Base-by-base conservation (phyloP, 2,329 filamentous ascomycete genomes). In the Neocatenulostroma microsporum region DNA sequence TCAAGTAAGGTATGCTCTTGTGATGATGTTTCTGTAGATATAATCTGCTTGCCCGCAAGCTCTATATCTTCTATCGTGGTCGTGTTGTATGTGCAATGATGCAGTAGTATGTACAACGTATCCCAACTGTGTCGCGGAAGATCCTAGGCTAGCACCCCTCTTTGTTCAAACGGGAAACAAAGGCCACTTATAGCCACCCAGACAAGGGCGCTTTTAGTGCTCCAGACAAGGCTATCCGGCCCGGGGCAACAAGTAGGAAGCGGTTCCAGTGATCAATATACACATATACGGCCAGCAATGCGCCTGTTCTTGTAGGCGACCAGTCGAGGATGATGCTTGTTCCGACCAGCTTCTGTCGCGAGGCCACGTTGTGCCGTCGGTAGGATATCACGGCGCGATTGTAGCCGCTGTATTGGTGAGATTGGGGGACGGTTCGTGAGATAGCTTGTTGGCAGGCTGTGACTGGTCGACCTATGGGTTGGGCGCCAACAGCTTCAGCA, bases 1-100 rank as follows among this genome's bases (percentile, higher is more conserved):
- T 31, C 15, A 5, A n/a, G 18, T 24, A n/a, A n/a, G n/a, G n/a
- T 5, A 31, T 31, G 29, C 29, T 31, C 14, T 26, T 17, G 30
- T 34, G 15, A 17, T 30, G 10, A 11, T 26, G 25, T 7, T 36
- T 11, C 5, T 25, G 18, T 30, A 6, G 18, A 9, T 24, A 25
- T 8, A 3, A 13, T 33, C 5, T 3, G 37, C 37, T 39, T 17
- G 37, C 37, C 37, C 14, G 37, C 37, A 40, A 40, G 37, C 37
- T 38, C 12, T 27, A n/a, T 33, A 29, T 32, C 12, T n/a, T 31
- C 11, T 28, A 18, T 34, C 10, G 10, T 26, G 5, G n/a, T 15
- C 28, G 21, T 19, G 24, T 6, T 19, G 24, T 25, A 12, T 17
- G 27, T 30, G 4, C 14, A 8, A n/a, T 32, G 19, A 28, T 3